Evolutionary conservation across 2,329 filamentous ascomycete genomes (phyloP), one percentile per base, ranked within the genome.

Genomic region (Simplicillium aogashimaense): DNA sequence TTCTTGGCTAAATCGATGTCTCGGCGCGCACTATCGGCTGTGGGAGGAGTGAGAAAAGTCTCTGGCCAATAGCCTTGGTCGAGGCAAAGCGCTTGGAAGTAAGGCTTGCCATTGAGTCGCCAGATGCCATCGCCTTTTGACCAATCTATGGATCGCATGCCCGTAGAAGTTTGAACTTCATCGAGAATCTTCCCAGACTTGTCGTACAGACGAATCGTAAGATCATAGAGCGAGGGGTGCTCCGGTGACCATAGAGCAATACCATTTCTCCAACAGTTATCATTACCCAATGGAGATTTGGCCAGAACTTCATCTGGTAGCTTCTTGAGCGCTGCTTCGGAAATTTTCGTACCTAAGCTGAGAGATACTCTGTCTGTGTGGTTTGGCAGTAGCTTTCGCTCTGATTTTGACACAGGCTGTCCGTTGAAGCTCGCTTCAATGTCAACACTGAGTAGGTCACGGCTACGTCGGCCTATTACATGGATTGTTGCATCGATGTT

Each of bases 31-130:
- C 61, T 63, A 7, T 66, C 56, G 0, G 61, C 54, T 0, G 63
- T 63, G 0, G 75, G 74, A 1, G 76, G 74, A 4, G 76, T 80
- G 61, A 79, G 67, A 45, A 76, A 69, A 0, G 75, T 77, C 3
- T 69, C 61, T 1, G 73, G 74, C 76, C 76, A 80, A 60, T 80
- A 80, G 33, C 76, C 76, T 54, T 80, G 76, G 53, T 80, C 76
- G 10, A 81, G 65, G 37, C 69, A 66, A 2, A 80, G 59, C 11
- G 72, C 67, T 52, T 80, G 76, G 62, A 81, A 81, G 47, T 75
- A 69, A 2, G 76, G 75, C 40, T 61, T 64, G 42, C 65, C 67
- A 52, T 81, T 80, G 16, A 80, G 65, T 7, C 72, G 64, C 63
- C 81, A 76, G 0, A 74, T 71, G 1, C 72, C 67, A 45, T 80